phyloP scores from a whole-genome alignment of 768 basidiomycete species.

The Mycena amicta region DNA sequence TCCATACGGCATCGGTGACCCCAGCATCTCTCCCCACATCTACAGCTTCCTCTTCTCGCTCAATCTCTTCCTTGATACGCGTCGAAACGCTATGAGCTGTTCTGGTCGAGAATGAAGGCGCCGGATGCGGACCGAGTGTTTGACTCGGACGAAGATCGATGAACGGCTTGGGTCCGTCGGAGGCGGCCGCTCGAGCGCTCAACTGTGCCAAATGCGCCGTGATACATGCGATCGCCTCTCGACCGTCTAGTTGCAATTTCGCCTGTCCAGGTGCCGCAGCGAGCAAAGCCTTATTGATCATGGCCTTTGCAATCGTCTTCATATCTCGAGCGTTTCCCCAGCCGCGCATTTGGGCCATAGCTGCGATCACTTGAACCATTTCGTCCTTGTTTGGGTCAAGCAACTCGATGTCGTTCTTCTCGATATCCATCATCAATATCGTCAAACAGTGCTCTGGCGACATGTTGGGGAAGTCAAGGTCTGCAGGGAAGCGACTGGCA shows the following conservation, averaged over 20 bases:
- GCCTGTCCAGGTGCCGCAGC: conserved; percentile 21
- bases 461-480: conserved; percentile 58
- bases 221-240: conserved; percentile 34
- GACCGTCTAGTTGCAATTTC: conserved; percentile 26
- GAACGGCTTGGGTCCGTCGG: background rate
- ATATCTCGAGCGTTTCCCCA: conserved; percentile 78
- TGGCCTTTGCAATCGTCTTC: conserved; percentile 51
- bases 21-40: conserved; percentile 46
- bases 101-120: conserved; percentile 1
- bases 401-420: conserved; percentile 43
- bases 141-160: background rate
- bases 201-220: background rate
- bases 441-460: conserved; percentile 48
- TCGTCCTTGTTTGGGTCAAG: conserved; percentile 31
- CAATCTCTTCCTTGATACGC: conserved; percentile 2
- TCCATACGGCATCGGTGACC: conserved; percentile 55
- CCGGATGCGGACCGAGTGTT: background rate
- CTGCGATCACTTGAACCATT: conserved; percentile 41
- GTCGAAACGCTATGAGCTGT: background rate
- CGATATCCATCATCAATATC: conserved; percentile 50
- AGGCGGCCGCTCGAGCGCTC: background rate
- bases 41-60: background rate
- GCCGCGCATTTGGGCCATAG: conserved; percentile 47
- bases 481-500: conserved; percentile 68
- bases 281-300: conserved; percentile 45